phyloP scores from a whole-genome alignment of 2,329 filamentous ascomycete species.

The Stachybotrys chlorohalonatus region DNA sequence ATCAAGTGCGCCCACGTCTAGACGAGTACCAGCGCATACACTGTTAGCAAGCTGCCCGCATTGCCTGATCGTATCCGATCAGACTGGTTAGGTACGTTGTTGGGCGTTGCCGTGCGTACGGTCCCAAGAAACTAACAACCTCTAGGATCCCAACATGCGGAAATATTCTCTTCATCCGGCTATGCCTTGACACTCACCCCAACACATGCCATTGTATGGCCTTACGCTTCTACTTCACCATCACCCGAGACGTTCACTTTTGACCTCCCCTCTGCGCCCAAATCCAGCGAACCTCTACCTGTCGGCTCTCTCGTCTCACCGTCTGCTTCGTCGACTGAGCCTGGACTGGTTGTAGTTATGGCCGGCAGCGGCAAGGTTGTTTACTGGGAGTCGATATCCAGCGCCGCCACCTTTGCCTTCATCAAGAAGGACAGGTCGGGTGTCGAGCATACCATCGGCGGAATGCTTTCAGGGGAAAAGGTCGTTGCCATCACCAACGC shows the following conservation, averaged over 20 bases:
- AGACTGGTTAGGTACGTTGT: slow-evolving; percentile 52
- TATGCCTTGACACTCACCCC: slow-evolving; percentile 76
- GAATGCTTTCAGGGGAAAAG: slow-evolving; percentile 69
- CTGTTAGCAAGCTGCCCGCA: slow-evolving; percentile 73
- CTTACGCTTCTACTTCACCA: slow-evolving; percentile 61
- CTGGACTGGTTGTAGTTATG: slow-evolving; percentile 80
- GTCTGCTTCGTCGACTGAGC: slow-evolving; percentile 67
- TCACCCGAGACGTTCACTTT: slow-evolving; percentile 75
- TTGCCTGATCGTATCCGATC: slow-evolving; percentile 69
- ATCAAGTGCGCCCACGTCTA: slow-evolving; percentile 21
- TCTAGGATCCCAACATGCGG: slow-evolving; percentile 55
- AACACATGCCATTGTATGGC: slow-evolving; percentile 81
- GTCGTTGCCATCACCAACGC: slow-evolving; percentile 72
- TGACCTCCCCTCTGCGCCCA: slow-evolving; percentile 64
- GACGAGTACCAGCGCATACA: slow-evolving; percentile 80
- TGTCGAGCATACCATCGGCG: slow-evolving; percentile 64
- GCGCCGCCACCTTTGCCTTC: slow-evolving; percentile 73
- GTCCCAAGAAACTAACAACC: slow-evolving; percentile 7
- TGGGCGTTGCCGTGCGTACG: background rate
- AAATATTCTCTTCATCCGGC: slow-evolving; percentile 54
- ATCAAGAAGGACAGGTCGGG: slow-evolving; percentile 75
- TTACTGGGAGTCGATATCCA: slow-evolving; percentile 94
- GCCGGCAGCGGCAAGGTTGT: slow-evolving; percentile 76
- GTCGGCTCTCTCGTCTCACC: slow-evolving; percentile 76
- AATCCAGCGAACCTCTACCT: slow-evolving; percentile 62